phyloP scores from a whole-genome alignment of 2,329 filamentous ascomycete species.

The Cadophora gregata region DNA sequence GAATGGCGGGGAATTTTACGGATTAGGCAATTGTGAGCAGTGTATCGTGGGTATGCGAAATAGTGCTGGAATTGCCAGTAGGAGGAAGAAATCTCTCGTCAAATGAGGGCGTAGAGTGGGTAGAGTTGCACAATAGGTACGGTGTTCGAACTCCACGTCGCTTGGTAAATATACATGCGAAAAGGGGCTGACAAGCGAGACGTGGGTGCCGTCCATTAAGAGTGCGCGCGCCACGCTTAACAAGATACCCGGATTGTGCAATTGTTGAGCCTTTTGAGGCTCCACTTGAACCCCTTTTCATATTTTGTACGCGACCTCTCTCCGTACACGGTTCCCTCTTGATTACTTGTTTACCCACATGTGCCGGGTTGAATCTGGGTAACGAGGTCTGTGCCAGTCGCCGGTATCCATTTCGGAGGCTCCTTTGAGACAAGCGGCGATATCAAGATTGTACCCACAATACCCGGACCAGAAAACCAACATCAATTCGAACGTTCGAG shows the following conservation, averaged over 20 bases:
- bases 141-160: neutral
- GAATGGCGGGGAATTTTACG: conserved; percentile 31
- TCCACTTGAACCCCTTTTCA: neutral
- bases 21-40: conserved; percentile 34
- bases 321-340: neutral
- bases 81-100: neutral
- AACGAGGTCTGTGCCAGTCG: neutral
- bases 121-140: neutral
- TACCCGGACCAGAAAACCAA: neutral
- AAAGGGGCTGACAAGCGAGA: neutral
- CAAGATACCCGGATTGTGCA: neutral
- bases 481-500: too few relatives aligned
- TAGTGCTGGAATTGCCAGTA: conserved; percentile 24
- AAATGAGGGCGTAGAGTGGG: neutral
- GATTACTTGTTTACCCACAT: neutral
- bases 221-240: too few relatives aligned
- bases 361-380: neutral
- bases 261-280: neutral
- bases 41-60: conserved; percentile 32
- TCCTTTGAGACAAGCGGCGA: neutral
- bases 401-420: neutral
- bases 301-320: neutral
- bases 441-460: neutral
- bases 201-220: too few relatives aligned
- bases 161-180: neutral